Evolutionary conservation across 2,329 filamentous ascomycete genomes (phyloP), one percentile per base, ranked within the genome.

Genomic region (Neofusicoccum umdonicola): DNA sequence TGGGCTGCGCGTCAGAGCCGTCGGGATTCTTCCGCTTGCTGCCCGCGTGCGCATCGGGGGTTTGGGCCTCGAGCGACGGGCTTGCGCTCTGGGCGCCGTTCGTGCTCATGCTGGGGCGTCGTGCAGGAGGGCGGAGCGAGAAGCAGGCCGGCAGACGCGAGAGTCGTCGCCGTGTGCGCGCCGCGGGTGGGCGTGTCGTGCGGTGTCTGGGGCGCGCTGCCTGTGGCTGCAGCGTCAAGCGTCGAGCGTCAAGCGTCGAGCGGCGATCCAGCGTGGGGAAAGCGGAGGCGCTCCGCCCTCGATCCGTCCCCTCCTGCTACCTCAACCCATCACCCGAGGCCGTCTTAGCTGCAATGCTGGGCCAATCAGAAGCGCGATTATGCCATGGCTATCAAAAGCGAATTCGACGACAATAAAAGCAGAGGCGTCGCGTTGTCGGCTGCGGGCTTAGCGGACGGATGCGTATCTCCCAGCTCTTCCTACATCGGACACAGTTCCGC

Each of bases 21-120:
- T 82, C 79, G 45, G 54, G 45, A 70, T 71, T 75, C 71, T 80
- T 82, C 44, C 81, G 76, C 74, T 82, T 82, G 62, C 70, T 66
- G 41, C 67, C 52, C 48, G 66, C 66, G 3, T n/a, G 11, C 15
- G 52, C 54, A 31, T 60, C 54, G 47, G 54, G 47, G 63, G 66
- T 67, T 62, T 64, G 60, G 42, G 67, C 56, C 13, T 75, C 72
- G 63, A 71, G 70, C 17, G 67, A 67, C 4, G 74, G 74, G 66
- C 74, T 77, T 67, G 73, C 72, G n/a, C 72, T 73, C 60, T 73
- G 73, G 65, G 70, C 73, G 64, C 72, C 72, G 65, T 74, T 71
- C 58, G 67, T 64, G 37, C 54, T 65, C 45, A 45, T 60, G 63
- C 45, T 64, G 51, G 27, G 27, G 4, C 27, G 27, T 7, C 27